Percentiles rank a stretch among this genome's conserved stretches.
Evolutionary conservation across 2,329 filamentous ascomycete species (phyloP).

Genomic region (Pseudocercospora musae): DNA sequence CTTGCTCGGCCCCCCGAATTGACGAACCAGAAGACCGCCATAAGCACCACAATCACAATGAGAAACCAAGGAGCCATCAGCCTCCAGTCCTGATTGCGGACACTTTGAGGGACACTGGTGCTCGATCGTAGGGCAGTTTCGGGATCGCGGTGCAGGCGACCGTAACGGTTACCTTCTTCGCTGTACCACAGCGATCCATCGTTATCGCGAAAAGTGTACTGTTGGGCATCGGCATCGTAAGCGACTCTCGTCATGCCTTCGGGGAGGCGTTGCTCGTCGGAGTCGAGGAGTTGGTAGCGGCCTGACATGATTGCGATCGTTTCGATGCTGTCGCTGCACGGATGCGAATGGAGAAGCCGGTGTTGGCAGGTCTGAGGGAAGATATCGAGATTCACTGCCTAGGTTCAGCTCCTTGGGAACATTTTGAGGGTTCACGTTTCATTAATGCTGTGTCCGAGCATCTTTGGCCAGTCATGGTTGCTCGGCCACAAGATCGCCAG

Average conservation of each 20-base stretch:
- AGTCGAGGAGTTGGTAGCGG: background rate
- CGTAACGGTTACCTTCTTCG: conserved; percentile 15
- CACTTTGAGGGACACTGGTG: conserved; percentile 4
- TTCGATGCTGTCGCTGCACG: background rate
- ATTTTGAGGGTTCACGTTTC: too few species aligned
- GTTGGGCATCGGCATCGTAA: conserved; percentile 21
- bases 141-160: conserved; percentile 8
- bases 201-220: conserved; percentile 13
- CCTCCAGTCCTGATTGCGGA: conserved; percentile 7
- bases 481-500: too few species aligned
- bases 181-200: conserved; percentile 12
- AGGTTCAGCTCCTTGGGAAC: too few species aligned
- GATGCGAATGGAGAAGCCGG: background rate
- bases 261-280: conserved; percentile 3
- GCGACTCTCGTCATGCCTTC: conserved; percentile 15
- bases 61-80: conserved; percentile 17
- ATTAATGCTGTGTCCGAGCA: too few species aligned
- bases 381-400: too few species aligned
- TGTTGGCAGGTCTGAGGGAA: background rate
- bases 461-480: too few species aligned
- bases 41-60: conserved; percentile 11
- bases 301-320: background rate
- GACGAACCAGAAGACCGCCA: conserved; percentile 14
- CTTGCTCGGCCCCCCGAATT: background rate
- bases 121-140: conserved; percentile 6